Conservation (phyloP, 306 rosid genomes). For the Geum urbanum region DNA sequence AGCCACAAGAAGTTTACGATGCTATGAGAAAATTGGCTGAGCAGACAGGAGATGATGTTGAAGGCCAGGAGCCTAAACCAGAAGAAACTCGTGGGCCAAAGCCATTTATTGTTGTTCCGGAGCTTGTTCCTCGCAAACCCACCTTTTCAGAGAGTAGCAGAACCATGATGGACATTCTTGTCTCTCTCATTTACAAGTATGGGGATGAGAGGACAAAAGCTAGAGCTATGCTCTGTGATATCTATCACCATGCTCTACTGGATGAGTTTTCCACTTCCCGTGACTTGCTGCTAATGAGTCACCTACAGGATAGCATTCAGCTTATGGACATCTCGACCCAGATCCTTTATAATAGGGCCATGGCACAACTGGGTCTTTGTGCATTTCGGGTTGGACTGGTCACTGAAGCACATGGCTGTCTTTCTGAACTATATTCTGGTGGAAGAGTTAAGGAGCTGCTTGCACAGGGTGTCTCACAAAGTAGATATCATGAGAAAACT, state of each 20-base stretch:
- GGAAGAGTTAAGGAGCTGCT: constrained; percentile 96
- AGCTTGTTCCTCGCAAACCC: constrained; percentile 77
- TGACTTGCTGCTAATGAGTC: constrained; percentile 94
- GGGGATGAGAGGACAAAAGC: constrained; percentile 97
- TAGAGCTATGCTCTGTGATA: constrained; percentile 97
- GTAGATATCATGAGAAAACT: constrained; percentile 93
- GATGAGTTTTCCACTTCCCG: constrained; percentile 82
- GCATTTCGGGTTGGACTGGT: constrained; percentile 78
- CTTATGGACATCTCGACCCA: constrained; percentile 93
- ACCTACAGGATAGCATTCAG: constrained; percentile 82
- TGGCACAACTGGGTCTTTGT: constrained; percentile 93
- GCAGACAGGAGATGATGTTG: constrained; percentile 47
- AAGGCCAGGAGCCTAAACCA: constrained; percentile 46
- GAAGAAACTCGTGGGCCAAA: constrained; percentile 64
- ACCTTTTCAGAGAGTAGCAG: constrained; percentile 80
- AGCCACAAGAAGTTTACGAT: constrained; percentile 93
- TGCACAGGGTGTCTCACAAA: constrained; percentile 94
- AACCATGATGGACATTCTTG: constrained; percentile 73
- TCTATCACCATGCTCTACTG: constrained; percentile 84
- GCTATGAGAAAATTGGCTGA: constrained; percentile 92
- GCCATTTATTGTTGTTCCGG: constrained; percentile 74
- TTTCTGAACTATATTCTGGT: constrained; percentile 92
- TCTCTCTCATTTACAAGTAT: constrained; percentile 65
- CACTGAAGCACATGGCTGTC: constrained; percentile 82
- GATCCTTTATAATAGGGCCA: constrained; percentile 90